Evolutionary conservation across 2,329 filamentous ascomycete genomes (phyloP), one percentile per base, ranked within the genome.

Genomic region (Gremmenia infestans): DNA sequence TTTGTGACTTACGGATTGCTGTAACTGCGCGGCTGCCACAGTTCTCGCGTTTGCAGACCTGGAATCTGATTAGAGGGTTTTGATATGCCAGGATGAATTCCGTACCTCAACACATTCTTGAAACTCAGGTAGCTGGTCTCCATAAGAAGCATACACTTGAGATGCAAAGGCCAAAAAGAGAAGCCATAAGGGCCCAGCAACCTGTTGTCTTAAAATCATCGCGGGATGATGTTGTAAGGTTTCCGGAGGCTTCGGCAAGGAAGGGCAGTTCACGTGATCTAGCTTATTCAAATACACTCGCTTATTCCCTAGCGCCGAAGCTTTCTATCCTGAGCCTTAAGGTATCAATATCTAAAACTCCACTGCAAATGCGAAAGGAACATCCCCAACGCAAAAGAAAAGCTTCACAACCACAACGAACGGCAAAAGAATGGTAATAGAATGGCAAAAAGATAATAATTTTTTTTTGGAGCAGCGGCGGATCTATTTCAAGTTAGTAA

Each of bases 101-200:
- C 56, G 28, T 64, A 96, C 93, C 78, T 90, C 75, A 52, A 97
- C 83, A 71, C 94, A 99, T 72, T 91, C 79, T 69, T 80, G 81
- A 71, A 99, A 99, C 67, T 96, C 91, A 17, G 90, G 90, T 57
- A 96, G 77, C 54, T 84, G 81, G 72, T 99, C 94, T 62, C 94
- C 94, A 49, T 85, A 67, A 4, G 92, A 97, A 28, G 91, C 94
- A 53, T 78, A 73, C 15, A 77, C 77, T n/a, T 72, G 71, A 51
- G 65, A 66, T 35, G 73, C 70, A 59, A 82, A 49, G 1, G 22
- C 55, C 32, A 61, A 19, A 36, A 51, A 40, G 42, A 58, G 15
- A 46, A 59, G 50, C 53, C 54, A 48, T 52, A 52, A 39, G 25
- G 52, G 54, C 56, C 51, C 22, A 53, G 35, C 28, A 43, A 22